Conservation (phyloP, 2,329 filamentous ascomycete species). For the Alternaria consortialis region DNA sequence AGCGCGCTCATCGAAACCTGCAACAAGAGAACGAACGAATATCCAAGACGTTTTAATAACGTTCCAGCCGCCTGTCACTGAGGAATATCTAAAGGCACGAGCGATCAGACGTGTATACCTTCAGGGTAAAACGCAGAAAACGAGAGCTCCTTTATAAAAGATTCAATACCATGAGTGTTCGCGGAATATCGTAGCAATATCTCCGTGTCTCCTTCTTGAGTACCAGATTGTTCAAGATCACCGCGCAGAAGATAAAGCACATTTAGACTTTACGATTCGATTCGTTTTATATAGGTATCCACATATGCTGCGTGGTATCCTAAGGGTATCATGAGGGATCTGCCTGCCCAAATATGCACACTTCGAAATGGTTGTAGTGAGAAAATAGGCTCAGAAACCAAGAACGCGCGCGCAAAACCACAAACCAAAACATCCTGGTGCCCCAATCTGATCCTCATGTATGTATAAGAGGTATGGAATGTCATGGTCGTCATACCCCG, state of each 20-base stretch:
- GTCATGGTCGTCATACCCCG: slow-evolving; percentile 19
- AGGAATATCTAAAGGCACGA: no score
- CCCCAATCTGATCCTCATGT: slow-evolving; percentile 16
- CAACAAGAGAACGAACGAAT: no score
- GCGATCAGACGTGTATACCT: no score
- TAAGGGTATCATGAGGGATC: slow-evolving; percentile 35
- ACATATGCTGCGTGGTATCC: slow-evolving; percentile 25
- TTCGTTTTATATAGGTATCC: slow-evolving; percentile 29
- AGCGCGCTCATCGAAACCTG: no score
- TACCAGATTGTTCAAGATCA: background rate
- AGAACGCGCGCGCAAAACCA: slow-evolving; percentile 6
- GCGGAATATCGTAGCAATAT: no score
- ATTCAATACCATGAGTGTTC: no score
- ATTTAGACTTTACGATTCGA: slow-evolving; percentile 26
- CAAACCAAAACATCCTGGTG: slow-evolving; percentile 18
- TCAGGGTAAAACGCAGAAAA: no score
- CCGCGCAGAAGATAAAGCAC: background rate
- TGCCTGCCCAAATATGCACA: slow-evolving; percentile 33
- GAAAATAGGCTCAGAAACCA: slow-evolving; percentile 4
- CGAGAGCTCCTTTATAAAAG: no score
- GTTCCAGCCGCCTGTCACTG: no score
- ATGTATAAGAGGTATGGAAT: slow-evolving; percentile 20
- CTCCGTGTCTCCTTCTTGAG: background rate
- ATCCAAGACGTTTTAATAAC: no score
- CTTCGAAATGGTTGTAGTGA: slow-evolving; percentile 13